Conservation (phyloP, 495 filamentous ascomycete genomes). For the Lichenothelia convexa region DNA sequence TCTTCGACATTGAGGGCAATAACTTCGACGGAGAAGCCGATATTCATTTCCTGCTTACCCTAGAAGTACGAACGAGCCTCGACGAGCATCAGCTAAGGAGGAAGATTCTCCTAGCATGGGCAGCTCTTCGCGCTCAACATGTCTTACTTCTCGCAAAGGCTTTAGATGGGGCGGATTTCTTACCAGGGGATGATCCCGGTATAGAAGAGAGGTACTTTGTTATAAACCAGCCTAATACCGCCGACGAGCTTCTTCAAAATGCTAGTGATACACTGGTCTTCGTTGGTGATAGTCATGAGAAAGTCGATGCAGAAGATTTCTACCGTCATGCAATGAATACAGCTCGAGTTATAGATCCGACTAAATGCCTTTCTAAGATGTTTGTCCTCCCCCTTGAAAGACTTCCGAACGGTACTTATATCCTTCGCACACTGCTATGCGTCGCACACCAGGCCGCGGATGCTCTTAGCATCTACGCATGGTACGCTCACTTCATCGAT, state of each 20-base stretch:
- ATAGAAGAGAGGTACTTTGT: slow-evolving; percentile 7
- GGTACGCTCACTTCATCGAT: slow-evolving; percentile 16
- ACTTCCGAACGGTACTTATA: slow-evolving; percentile 7
- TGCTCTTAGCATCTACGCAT: slow-evolving; percentile 17
- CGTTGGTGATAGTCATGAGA: slow-evolving; percentile 14
- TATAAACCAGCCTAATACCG: slow-evolving; percentile 7
- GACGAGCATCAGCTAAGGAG: slow-evolving; percentile 9
- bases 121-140: slow-evolving; percentile 18
- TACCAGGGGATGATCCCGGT: background rate
- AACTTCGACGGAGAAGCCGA: slow-evolving; percentile 14
- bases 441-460: slow-evolving; percentile 18
- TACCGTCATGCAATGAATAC: slow-evolving; percentile 17
- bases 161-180: background rate
- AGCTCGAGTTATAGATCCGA: slow-evolving; percentile 15
- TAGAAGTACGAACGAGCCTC: slow-evolving; percentile 6
- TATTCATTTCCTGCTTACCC: slow-evolving; percentile 6
- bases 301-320: slow-evolving; percentile 15
- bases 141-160: slow-evolving; percentile 13
- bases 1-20: slow-evolving; percentile 13
- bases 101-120: slow-evolving; percentile 18
- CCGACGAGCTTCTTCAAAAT: slow-evolving; percentile 7
- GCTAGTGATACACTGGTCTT: slow-evolving; percentile 12
- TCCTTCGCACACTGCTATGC: slow-evolving; percentile 12
- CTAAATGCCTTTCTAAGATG: slow-evolving; percentile 13
- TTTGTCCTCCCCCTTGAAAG: slow-evolving; percentile 15